A percentile compares a stretch with the other conserved stretches of the same genome.
These are phyloP conservation scores for Phylloporus rhodoxanthus DNA, from an alignment of 768 basidiomycete genomes.

Conservation along the genomic window DNA sequence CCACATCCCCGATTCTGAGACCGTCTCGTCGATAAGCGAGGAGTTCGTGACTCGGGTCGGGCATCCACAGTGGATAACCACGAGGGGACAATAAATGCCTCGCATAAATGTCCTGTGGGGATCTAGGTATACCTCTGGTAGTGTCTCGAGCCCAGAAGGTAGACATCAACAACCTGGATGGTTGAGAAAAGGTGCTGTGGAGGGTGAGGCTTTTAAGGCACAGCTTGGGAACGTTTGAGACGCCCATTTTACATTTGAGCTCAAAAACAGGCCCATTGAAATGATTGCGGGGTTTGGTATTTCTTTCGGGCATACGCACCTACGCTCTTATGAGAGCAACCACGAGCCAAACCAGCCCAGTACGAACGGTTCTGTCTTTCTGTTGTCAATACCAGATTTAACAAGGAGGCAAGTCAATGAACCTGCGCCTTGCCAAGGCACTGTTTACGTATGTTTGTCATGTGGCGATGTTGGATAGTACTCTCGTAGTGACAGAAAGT, in stretches of 20 bases:
- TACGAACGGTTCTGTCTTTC: no score
- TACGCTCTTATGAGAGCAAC: no score
- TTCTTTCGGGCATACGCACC: no score
- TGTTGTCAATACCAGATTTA: neutral
- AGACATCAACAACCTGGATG: neutral
- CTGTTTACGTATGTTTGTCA: conserved; percentile 15
- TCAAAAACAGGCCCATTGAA: no score
- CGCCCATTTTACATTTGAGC: neutral
- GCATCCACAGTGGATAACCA: conserved; percentile 31
- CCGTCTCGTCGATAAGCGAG: conserved; percentile 22
- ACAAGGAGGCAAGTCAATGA: no score
- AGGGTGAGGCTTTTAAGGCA: neutral
- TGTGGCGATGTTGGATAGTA: conserved; percentile 12
- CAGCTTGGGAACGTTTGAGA: neutral
- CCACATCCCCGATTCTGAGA: conserved; percentile 32
- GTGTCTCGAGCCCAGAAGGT: neutral
- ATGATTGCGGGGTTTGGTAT: no score
- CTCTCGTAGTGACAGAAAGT: neutral
- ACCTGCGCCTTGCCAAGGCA: no score
- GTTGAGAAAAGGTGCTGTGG: neutral
- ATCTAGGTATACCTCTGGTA: neutral
- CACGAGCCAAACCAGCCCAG: neutral
- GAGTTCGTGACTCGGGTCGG: conserved; percentile 22
- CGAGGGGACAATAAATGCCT: conserved; percentile 11
- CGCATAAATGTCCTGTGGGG: conserved; percentile 16